Evolutionary conservation across 768 basidiomycete species (phyloP), one percentile per base, ranked within the genome.

Genomic region (Leccinum aurantiacum): DNA sequence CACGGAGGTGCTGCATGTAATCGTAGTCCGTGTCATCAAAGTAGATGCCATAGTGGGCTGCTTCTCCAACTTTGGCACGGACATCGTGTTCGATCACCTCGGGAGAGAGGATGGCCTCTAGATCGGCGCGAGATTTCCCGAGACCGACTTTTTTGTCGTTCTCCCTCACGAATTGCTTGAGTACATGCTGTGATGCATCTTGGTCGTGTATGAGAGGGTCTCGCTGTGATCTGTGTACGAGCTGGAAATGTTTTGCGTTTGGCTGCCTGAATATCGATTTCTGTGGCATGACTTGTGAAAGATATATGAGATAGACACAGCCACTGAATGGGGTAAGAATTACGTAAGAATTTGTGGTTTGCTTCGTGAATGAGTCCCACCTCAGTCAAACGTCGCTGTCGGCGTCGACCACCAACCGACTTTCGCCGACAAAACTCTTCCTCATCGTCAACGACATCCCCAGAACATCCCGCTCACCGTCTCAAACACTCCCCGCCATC

Each of bases 1-100:
- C 67, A 13, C 93, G 88, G 48, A 99, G 84, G 76, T 99, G 97
- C 73, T 95, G 90, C 91, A 98, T 94, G 78, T 99, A 99, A 75
- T 99, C 92, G 78, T 99, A 99, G 60, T 94, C 84, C 6, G 92
- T 89, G 70, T 99, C 95, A 76, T 98, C 95, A 76, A 85, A 98
- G 76, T 93, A 93, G 69, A 99, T 77, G 4, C 95, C 97, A 73
- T 98, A 95, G 9, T 85, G 71, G 6, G 90, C 79, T 0, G 97
- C 97, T 77, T 98, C 92, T 58, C 96, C 97, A 53, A 89, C 79
- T 62, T 88, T 89, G 25, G 75, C 66, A 56, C 80, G 78, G 14
- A 67, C 68, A 56, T 83, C 83, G 41, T 78, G 80, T 15, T 74
- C 75, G 50, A 84, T 68, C 25, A 84, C 81, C 25, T 82, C 78